phyloP scores from a whole-genome alignment of 2,329 filamentous ascomycete species.

The Cladosporium colombiae region DNA sequence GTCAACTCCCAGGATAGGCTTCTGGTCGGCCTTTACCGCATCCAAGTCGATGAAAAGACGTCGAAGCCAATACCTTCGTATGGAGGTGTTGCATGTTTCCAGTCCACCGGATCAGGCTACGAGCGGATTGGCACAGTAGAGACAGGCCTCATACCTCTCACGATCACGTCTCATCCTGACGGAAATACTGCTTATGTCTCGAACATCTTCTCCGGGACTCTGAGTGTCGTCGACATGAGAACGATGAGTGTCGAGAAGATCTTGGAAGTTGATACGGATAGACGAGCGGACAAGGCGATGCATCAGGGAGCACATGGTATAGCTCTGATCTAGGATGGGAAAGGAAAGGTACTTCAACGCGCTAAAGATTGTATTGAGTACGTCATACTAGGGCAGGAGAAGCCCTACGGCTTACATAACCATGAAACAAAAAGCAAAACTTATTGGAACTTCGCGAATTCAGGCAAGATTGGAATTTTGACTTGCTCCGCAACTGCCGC shows the following conservation, averaged over 20 bases:
- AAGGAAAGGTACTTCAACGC: not conserved
- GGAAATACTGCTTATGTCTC: constrained; percentile 17
- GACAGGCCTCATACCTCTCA: constrained; percentile 19
- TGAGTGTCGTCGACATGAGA: constrained; percentile 15
- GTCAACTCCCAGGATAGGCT: not conserved
- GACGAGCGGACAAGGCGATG: constrained; percentile 21
- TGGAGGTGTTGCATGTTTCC: not conserved
- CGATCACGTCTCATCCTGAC: constrained; percentile 15
- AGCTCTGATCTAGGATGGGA: not conserved
- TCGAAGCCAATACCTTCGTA: constrained; percentile 7
- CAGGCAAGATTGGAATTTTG: not conserved
- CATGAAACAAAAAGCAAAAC: not conserved
- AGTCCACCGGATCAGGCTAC: not conserved
- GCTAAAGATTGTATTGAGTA: not conserved
- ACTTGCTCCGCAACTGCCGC: not conserved
- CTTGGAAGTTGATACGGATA: constrained; percentile 17
- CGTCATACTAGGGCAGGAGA: not conserved
- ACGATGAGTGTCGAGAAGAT: constrained; percentile 15
- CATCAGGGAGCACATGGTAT: constrained; percentile 23
- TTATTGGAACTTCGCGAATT: not conserved
- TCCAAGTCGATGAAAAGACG: not conserved
- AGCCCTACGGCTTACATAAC: not conserved
- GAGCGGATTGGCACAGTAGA: constrained; percentile 12
- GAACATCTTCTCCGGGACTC: constrained; percentile 20
- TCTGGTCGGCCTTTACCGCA: constrained; percentile 1